A percentile compares a stretch with the other conserved stretches of the same genome.
Conservation (phyloP, 768 basidiomycete genomes). For the Amanita subjunquillea region DNA sequence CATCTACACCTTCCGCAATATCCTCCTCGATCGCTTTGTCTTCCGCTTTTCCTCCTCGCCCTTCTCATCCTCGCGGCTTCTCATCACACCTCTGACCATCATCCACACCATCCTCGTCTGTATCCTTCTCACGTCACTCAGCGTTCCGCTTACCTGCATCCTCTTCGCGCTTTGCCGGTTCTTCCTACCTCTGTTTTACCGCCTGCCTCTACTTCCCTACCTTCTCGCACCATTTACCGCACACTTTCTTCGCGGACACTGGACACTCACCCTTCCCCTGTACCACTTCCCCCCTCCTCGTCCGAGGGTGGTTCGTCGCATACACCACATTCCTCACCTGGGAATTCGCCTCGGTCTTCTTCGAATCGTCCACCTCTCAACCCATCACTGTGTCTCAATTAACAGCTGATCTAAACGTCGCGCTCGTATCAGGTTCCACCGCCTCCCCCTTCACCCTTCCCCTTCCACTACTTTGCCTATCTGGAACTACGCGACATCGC, state of each 20-base stretch:
- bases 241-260: slow-evolving; percentile 51
- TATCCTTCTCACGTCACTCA: slow-evolving; percentile 27
- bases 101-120: slow-evolving; percentile 25
- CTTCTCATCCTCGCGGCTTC: not conserved
- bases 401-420: slow-evolving; percentile 42
- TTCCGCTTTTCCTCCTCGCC: slow-evolving; percentile 16
- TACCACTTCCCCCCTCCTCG: slow-evolving; percentile 32
- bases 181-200: slow-evolving; percentile 40
- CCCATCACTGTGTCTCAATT: slow-evolving; percentile 33
- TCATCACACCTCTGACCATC: slow-evolving; percentile 12
- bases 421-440: slow-evolving; percentile 44
- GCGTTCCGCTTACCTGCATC: slow-evolving; percentile 25
- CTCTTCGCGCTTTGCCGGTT: slow-evolving; percentile 40
- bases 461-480: slow-evolving; percentile 59
- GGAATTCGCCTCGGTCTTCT: slow-evolving; percentile 54
- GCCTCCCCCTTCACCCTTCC: slow-evolving; percentile 12
- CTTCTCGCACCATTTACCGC: slow-evolving; percentile 51
- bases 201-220: slow-evolving; percentile 39
- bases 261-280: slow-evolving; percentile 41
- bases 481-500: slow-evolving; percentile 48
- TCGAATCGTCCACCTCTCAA: slow-evolving; percentile 51
- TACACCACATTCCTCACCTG: slow-evolving; percentile 44
- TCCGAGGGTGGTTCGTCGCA: slow-evolving; percentile 39
- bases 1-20: slow-evolving; percentile 41
- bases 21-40: slow-evolving; percentile 53